Evolutionary conservation across 1,139 yeast genomes (phyloP), one percentile per base, ranked within the genome.

Genomic region (Zhuliangozyma parablackwelliae): DNA sequence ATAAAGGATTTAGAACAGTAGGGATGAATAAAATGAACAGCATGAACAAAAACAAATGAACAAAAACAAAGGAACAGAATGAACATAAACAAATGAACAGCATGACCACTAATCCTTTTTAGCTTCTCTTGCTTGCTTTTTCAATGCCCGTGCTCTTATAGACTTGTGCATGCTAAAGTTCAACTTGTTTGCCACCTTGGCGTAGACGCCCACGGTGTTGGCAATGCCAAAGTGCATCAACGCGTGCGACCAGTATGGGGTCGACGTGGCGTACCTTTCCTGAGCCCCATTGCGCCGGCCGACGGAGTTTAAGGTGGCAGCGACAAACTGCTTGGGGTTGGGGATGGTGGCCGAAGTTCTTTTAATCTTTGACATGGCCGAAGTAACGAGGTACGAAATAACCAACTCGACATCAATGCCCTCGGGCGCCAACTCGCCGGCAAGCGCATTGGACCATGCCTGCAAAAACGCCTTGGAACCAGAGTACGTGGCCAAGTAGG

Each of bases 391-490:
- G 62, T 92, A 92, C n/a, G 97, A 87, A 36, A 90, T 63, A 28
- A 87, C 81, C 34, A 88, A 65, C 61, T 90, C 92, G 40, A 88
- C 97, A 53, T 92, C 98, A 45, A 92, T 74, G 16, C 80, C 77
- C 37, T 76, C 63, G 1, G 77, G 61, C 33, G 72, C 65, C 51
- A 92, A 72, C 61, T 92, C 99, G 20, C 90, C 87, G n/a, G 96
- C 83, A 48, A 92, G 71, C 1, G 97, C 90, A 40, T 75, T 69
- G 36, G 92, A 85, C 98, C 98, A 92, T 39, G 81, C 77, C 65
- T 92, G 97, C 53, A 92, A 72, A 62, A 92, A 92, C 6, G 96
- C 90, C 68, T 92, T 92, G 36, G 97, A 89, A 11, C 98, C 99
- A 12, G 97, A 85, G 66, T 92, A 92, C 7, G 92, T 84, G 20